These are phyloP conservation scores for Curvularia verruculosa DNA, from an alignment of 2,329 filamentous ascomycete species.

Conservation along the genomic window DNA sequence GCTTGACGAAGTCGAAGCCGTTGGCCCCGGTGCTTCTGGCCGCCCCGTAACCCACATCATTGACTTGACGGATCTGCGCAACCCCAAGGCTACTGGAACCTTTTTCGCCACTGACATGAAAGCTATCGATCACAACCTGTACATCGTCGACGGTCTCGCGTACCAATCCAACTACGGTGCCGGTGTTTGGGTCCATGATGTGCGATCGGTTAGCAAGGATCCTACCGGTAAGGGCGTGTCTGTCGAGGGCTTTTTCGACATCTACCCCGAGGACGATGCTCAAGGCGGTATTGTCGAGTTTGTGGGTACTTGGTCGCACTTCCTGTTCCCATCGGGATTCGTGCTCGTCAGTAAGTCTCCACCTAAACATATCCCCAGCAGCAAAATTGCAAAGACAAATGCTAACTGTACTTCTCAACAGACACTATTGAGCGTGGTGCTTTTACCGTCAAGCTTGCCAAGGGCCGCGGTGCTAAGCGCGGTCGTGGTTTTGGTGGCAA, in stretches of 20 bases:
- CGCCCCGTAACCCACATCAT: constrained; percentile 45
- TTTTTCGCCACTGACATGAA: constrained; percentile 48
- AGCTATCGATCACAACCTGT: constrained; percentile 55
- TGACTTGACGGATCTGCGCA: constrained; percentile 42
- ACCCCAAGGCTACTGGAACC: constrained; percentile 49
- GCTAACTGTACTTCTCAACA: neutral
- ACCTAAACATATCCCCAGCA: no score
- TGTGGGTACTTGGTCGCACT: constrained; percentile 53
- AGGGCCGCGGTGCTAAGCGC: constrained; percentile 27
- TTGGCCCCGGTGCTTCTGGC: constrained; percentile 40
- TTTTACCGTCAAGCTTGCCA: constrained; percentile 44
- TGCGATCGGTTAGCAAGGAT: constrained; percentile 48
- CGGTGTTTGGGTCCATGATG: constrained; percentile 49
- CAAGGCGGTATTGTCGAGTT: constrained; percentile 47
- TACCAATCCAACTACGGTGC: constrained; percentile 53
- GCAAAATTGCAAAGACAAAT: neutral
- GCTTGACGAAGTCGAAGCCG: constrained; percentile 38
- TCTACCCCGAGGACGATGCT: constrained; percentile 52
- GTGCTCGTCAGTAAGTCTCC: constrained; percentile 37
- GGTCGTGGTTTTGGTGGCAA: constrained; percentile 31
- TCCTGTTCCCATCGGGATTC: constrained; percentile 43
- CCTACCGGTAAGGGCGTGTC: constrained; percentile 47
- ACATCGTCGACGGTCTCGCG: constrained; percentile 49
- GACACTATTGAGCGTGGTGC: constrained; percentile 48
- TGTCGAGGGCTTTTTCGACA: constrained; percentile 52